Percentiles rank a stretch among this genome's conserved stretches.
These are phyloP conservation scores for Triticum turgidum DNA, from an alignment of 176 grass and related monocot genomes.

Conservation along the genomic window DNA sequence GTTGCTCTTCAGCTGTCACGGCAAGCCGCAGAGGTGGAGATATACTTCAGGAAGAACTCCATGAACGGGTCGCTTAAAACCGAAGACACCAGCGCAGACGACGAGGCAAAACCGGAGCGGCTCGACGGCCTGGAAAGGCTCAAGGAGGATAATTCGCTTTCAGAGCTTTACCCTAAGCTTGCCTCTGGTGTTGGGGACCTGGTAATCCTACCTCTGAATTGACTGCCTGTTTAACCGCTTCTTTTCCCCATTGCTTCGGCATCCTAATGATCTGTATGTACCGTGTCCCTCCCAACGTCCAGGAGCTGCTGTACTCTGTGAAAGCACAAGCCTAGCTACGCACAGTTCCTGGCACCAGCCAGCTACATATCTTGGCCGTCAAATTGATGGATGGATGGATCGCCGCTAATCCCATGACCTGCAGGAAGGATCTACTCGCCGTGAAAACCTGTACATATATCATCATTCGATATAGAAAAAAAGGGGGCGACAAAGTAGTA, in stretches of 20 bases:
- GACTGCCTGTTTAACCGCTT: background rate
- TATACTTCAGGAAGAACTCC: conserved; percentile 41
- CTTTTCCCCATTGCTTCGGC: background rate
- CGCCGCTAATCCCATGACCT: background rate
- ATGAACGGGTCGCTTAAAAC: background rate
- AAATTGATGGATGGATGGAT: background rate
- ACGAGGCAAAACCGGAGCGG: background rate
- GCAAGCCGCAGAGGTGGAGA: conserved; percentile 49
- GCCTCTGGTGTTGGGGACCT: conserved; percentile 41
- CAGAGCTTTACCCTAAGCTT: conserved; percentile 35
- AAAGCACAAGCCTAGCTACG: conserved; percentile 26
- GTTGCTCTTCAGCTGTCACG: conserved; percentile 51
- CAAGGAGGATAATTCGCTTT: conserved; percentile 49
- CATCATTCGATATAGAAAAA: conserved; percentile 30
- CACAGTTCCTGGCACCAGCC: background rate
- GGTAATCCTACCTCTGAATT: conserved; percentile 23
- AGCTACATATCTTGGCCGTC: background rate
- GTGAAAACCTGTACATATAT: conserved; percentile 36
- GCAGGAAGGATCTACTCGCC: conserved; percentile 19
- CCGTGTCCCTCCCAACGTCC: background rate
- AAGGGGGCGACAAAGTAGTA: background rate
- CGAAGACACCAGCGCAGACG: background rate
- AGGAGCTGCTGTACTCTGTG: conserved; percentile 56
- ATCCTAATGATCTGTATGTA: background rate
- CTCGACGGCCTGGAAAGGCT: conserved; percentile 35